Percentiles rank a stretch among this genome's conserved stretches.
Conservation (phyloP, 345 rosid species). For the Carallia brachiata region DNA sequence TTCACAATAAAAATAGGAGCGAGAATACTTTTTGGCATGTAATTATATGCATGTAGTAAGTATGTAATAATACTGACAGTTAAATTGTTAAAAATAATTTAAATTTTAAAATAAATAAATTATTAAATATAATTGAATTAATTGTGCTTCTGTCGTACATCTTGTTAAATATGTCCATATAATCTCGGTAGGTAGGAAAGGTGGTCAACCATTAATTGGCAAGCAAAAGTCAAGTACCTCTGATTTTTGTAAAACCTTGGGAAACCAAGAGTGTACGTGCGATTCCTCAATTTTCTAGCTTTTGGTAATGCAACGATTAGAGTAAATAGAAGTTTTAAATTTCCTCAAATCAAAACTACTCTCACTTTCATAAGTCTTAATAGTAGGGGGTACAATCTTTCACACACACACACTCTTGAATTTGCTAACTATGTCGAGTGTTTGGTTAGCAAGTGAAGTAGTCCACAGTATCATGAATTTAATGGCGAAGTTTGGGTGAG, state of each 20-base stretch:
- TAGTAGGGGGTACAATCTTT: background rate
- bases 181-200: too few species aligned
- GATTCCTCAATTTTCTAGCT: constrained; percentile 45
- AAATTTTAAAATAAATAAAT: too few species aligned
- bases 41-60: too few species aligned
- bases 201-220: background rate
- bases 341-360: background rate
- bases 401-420: constrained; percentile 23
- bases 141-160: too few species aligned
- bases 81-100: too few species aligned
- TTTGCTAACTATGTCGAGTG: constrained; percentile 26
- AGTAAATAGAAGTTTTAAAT: constrained; percentile 14
- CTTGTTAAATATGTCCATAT: too few species aligned
- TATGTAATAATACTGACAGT: too few species aligned
- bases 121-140: too few species aligned
- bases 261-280: constrained; percentile 37
- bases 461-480: constrained; percentile 20
- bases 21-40: too few species aligned
- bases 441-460: constrained; percentile 24
- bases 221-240: constrained; percentile 44
- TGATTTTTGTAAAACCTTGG: constrained; percentile 38
- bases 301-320: constrained; percentile 15
- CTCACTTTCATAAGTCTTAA: background rate
- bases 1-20: background rate
- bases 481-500: constrained; percentile 36